Evolutionary conservation across 1,284 basidiomycete species (phyloP).

Genomic region (Austroboletus niveus): DNA sequence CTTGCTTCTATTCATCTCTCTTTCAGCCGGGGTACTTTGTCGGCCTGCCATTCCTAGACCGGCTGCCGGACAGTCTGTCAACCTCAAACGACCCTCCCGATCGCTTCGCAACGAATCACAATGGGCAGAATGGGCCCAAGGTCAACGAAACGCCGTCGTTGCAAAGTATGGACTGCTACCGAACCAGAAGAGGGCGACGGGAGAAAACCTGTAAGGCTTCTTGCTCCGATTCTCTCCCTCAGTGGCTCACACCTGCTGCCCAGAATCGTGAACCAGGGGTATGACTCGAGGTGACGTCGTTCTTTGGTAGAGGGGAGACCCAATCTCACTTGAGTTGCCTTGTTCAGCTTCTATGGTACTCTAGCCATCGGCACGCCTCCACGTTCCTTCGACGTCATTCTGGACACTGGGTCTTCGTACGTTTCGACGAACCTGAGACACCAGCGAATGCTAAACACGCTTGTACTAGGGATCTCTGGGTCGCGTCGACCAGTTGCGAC

Average conservation of each 20-base stretch:
- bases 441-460: not conserved
- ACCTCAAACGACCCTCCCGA: slow-evolving; percentile 16
- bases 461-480: slow-evolving; percentile 26
- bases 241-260: slow-evolving; percentile 12
- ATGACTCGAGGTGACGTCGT: slow-evolving; percentile 28
- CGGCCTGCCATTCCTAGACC: slow-evolving; percentile 5
- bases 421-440: slow-evolving; percentile 9
- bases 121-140: slow-evolving; percentile 26
- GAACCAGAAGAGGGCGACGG: slow-evolving; percentile 24
- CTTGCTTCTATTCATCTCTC: slow-evolving; percentile 14
- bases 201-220: slow-evolving; percentile 27
- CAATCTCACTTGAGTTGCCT: not conserved
- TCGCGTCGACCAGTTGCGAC: slow-evolving; percentile 6
- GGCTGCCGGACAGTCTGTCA: slow-evolving; percentile 20
- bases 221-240: not conserved
- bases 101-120: slow-evolving; percentile 17
- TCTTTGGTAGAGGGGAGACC: slow-evolving; percentile 17
- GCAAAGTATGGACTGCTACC: slow-evolving; percentile 18
- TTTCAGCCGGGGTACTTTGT: slow-evolving; percentile 11
- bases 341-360: slow-evolving; percentile 26
- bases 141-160: slow-evolving; percentile 23
- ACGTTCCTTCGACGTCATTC: slow-evolving; percentile 38
- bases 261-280: slow-evolving; percentile 25
- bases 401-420: slow-evolving; percentile 61
- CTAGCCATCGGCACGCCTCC: slow-evolving; percentile 43